A percentile compares a stretch with the other conserved stretches of the same genome.
Evolutionary conservation across 2,329 filamentous ascomycete genomes (phyloP).

Genomic region (Tolypocladium cylindrosporum): DNA sequence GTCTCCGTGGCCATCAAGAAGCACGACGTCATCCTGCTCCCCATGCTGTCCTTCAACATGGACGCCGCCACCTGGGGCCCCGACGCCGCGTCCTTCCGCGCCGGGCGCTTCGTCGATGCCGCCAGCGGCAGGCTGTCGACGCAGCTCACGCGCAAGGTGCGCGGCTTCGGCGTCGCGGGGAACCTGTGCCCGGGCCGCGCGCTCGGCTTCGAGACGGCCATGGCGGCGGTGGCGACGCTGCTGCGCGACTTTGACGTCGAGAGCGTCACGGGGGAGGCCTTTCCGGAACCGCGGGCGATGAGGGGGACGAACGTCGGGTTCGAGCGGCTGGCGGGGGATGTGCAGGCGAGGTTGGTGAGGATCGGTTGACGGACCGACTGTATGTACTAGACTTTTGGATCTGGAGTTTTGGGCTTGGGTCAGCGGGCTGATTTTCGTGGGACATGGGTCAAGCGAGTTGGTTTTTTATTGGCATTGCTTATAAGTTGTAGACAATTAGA

Average conservation of each 20-base stretch:
- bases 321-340: constrained; percentile 17
- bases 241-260: constrained; percentile 17
- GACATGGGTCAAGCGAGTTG: not conserved
- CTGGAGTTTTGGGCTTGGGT: not conserved
- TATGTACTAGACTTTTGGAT: not conserved
- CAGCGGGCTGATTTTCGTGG: not conserved
- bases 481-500: not conserved
- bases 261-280: constrained; percentile 7
- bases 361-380: not conserved
- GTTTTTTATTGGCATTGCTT: not conserved
- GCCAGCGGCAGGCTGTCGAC: constrained; percentile 10
- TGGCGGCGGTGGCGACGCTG: constrained; percentile 15
- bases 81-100: constrained; percentile 14
- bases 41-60: constrained; percentile 21
- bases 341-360: constrained; percentile 12
- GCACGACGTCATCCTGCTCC: constrained; percentile 19
- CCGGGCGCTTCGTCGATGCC: constrained; percentile 17
- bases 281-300: constrained; percentile 11
- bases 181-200: constrained; percentile 20
- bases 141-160: constrained; percentile 13
- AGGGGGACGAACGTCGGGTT: constrained; percentile 19
- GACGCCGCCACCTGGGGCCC: constrained; percentile 16
- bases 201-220: constrained; percentile 18
- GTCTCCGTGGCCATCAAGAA: constrained; percentile 11
- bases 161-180: constrained; percentile 20